These are phyloP conservation scores for Oryza rufipogon DNA, from an alignment of 176 grass and related monocot species.

Conservation along the genomic window DNA sequence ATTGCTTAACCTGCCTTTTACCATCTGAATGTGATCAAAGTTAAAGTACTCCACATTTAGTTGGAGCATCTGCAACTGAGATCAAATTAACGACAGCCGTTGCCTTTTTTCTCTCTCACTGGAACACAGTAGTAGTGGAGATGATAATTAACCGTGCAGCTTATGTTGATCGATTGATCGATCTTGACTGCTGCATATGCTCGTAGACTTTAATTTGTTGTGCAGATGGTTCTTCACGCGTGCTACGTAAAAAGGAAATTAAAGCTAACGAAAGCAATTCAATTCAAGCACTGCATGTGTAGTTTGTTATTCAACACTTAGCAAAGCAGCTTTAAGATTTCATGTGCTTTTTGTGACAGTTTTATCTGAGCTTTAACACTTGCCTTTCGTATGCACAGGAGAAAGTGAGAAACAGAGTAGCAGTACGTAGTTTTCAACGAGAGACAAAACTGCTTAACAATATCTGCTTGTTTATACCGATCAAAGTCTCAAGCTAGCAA, in stretches of 20 bases:
- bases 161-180: conserved; percentile 34
- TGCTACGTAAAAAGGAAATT: conserved; percentile 24
- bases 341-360: neutral
- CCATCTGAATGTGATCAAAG: neutral
- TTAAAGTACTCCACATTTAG: neutral
- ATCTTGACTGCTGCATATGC: neutral
- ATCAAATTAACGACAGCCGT: neutral
- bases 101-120: neutral
- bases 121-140: neutral
- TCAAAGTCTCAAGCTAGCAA: neutral
- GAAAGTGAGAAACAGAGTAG: conserved; percentile 1
- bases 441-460: conserved; percentile 4
- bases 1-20: neutral
- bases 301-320: neutral
- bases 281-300: neutral
- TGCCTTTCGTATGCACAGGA: neutral
- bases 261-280: neutral
- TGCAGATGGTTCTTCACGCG: conserved; percentile 35
- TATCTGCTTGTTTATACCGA: conserved; percentile 53
- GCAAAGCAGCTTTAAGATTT: neutral
- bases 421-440: neutral
- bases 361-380: neutral
- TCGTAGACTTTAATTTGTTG: conserved; percentile 17
- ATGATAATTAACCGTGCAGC: conserved; percentile 37
- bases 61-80: neutral